Evolutionary conservation across 805 yeast species (phyloP).

Genomic region (Tetrapisispora namnaoensis): DNA sequence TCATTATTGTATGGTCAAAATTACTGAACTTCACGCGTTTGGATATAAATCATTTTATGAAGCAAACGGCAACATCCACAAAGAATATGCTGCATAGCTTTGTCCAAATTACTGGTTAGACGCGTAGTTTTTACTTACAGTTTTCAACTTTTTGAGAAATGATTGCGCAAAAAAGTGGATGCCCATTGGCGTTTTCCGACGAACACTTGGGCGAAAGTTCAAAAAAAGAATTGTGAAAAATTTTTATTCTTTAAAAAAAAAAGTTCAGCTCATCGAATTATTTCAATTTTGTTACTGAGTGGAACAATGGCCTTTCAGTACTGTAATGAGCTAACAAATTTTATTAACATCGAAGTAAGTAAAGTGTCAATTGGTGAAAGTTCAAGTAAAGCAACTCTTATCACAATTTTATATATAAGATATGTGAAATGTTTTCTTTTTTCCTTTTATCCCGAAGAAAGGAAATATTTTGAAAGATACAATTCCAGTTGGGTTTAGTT

Average conservation of each 20-base stretch:
- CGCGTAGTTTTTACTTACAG: background rate
- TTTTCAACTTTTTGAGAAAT: background rate
- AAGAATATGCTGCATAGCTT: background rate
- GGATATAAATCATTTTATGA: too few species aligned
- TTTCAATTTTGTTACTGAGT: background rate
- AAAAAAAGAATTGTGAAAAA: slow-evolving; percentile 2
- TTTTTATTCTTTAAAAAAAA: background rate
- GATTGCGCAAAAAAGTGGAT: background rate
- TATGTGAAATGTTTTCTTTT: background rate
- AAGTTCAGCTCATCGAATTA: slow-evolving; percentile 2
- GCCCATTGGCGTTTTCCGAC: background rate
- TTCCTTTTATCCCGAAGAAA: background rate
- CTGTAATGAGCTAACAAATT: too few species aligned
- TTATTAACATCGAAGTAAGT: background rate
- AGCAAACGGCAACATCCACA: background rate
- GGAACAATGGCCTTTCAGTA: too few species aligned
- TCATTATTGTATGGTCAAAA: too few species aligned
- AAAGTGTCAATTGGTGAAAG: background rate
- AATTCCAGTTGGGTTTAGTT: too few species aligned
- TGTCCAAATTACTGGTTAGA: background rate
- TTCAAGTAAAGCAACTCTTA: background rate
- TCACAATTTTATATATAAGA: background rate
- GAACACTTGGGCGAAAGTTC: background rate
- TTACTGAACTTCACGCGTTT: background rate
- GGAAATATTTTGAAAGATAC: background rate